Base-by-base conservation (phyloP, 2,329 filamentous ascomycete genomes). In the Phyllosticta citriasiana region DNA sequence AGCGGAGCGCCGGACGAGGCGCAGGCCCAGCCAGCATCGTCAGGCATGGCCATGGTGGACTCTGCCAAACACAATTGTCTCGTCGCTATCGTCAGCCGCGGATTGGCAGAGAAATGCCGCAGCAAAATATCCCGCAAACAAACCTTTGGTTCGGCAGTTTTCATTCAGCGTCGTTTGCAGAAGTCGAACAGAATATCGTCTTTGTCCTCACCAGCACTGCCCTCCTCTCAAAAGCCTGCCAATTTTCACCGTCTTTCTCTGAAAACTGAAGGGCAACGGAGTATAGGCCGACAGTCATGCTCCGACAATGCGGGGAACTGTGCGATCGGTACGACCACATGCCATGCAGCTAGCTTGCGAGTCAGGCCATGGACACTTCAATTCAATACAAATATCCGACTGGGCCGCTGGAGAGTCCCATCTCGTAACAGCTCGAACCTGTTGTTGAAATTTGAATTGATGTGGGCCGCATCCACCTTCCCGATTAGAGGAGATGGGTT, bases 61-160 rank as follows among this genome's bases (percentile, higher is more conserved):
- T 16, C 55, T 19, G 47, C 47, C 40, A 33, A 16, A 24, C 16
- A 35, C 47, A 60, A 53, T 60, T 40, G 47, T 22, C n/a, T 35
- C 30, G n/a, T 24, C 24, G 35, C 26, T 57, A 51, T 57, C 27
- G 19, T n/a, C 47, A 22, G 59, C 53, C 47, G 54, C 25, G 35
- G n/a, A 56, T 57, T 47, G 59, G 54, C 19, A n/a, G 59, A 54
- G 16, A 61, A 61, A 61, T 61, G 19, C 54, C 59, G 59, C 54
- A 60, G 57, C 35, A 26, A 57, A 40, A 47, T 47, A 4, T 47
- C 40, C 40, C 40, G 40, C 40, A 40, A 4, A 30, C 27, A 30
- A 30, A 0, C 27, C 9, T 30, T 30, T 30, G 19, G 2, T n/a
- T 47, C 14, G n/a, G n/a, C 10, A 4, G 14, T n/a, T n/a, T 47